Evolutionary conservation across 176 grass and related monocot species (phyloP).

Genomic region (Phragmites australis): DNA sequence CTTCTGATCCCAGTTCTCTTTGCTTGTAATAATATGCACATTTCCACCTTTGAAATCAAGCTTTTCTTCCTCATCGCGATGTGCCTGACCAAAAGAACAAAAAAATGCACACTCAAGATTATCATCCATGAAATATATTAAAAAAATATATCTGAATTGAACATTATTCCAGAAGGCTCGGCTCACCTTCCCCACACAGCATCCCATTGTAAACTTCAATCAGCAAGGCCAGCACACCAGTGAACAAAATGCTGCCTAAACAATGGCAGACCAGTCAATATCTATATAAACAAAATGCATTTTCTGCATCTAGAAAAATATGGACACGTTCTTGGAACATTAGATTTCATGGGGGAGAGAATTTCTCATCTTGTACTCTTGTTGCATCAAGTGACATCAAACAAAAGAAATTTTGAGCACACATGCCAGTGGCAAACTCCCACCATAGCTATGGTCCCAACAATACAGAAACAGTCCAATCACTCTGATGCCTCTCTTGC

Average conservation of each 20-base stretch:
- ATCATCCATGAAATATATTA: background rate
- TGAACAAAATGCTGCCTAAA: slow-evolving; percentile 1
- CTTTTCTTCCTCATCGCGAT: slow-evolving; percentile 55
- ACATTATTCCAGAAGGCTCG: slow-evolving; percentile 9
- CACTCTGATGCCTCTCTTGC: background rate
- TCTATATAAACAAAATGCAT: background rate
- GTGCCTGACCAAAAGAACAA: slow-evolving; percentile 45
- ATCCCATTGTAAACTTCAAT: slow-evolving; percentile 39
- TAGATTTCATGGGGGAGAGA: background rate
- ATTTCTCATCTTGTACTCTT: background rate
- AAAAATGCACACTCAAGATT: background rate
- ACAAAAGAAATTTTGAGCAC: background rate
- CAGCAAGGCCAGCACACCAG: background rate
- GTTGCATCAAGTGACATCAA: background rate
- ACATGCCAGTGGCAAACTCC: background rate
- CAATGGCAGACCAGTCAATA: slow-evolving; percentile 12
- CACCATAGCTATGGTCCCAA: background rate
- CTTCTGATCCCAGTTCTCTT: slow-evolving; percentile 88
- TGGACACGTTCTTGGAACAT: background rate
- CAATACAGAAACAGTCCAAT: background rate
- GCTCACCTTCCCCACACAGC: slow-evolving; percentile 51
- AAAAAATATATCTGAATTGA: background rate
- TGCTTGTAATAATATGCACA: slow-evolving; percentile 78
- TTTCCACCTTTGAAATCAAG: slow-evolving; percentile 83
- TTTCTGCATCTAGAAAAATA: background rate